phyloP scores from a whole-genome alignment of 495 filamentous ascomycete species.

The Daldinia concentrica region DNA sequence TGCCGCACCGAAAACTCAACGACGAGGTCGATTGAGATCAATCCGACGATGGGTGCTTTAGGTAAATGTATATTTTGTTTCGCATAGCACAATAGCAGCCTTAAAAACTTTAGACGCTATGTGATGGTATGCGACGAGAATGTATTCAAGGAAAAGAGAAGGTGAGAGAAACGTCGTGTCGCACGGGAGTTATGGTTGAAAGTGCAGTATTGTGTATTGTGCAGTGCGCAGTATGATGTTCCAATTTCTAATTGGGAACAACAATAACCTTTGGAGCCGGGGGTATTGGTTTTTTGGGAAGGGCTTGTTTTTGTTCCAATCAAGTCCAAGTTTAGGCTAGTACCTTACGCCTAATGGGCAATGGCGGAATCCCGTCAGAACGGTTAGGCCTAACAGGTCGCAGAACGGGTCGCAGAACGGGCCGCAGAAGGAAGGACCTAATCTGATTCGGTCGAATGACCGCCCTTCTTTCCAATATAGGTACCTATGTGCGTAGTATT shows the following conservation, averaged over 20 bases:
- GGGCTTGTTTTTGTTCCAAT: constrained; percentile 36
- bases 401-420: constrained; percentile 44
- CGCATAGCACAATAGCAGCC: background rate
- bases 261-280: constrained; percentile 23
- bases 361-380: constrained; percentile 44
- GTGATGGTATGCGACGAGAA: background rate
- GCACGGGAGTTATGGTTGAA: constrained; percentile 29
- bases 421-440: constrained; percentile 41
- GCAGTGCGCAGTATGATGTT: constrained; percentile 27
- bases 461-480: constrained; percentile 20
- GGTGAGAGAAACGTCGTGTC: constrained; percentile 10
- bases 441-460: constrained; percentile 41
- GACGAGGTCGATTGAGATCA: background rate
- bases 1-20: constrained; percentile 15
- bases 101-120: background rate
- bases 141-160: constrained; percentile 7
- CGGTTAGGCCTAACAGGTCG: constrained; percentile 42
- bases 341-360: constrained; percentile 43
- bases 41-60: background rate
- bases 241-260: constrained; percentile 28
- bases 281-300: constrained; percentile 20
- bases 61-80: background rate
- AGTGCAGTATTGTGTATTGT: constrained; percentile 12
- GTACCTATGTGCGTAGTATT: background rate
- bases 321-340: constrained; percentile 40